Percentiles rank a stretch among this genome's conserved stretches.
Evolutionary conservation across 495 filamentous ascomycete genomes (phyloP).

Genomic region (Neurospora sp.): DNA sequence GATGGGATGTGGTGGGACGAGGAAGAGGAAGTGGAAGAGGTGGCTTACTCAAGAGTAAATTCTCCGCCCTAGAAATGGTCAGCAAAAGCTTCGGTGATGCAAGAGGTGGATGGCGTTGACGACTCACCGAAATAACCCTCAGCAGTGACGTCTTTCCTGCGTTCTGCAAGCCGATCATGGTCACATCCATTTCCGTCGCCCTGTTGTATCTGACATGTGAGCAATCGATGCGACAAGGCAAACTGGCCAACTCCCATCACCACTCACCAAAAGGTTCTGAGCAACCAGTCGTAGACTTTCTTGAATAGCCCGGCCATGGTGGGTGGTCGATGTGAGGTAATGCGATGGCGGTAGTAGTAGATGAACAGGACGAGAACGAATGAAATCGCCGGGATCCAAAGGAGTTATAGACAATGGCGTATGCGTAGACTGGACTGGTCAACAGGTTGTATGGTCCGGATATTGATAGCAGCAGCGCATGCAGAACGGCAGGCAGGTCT

Average conservation of each 20-base stretch:
- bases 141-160: constrained; percentile 94
- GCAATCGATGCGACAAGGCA: constrained; percentile 1
- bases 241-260: constrained; percentile 4
- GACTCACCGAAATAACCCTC: constrained; percentile 75
- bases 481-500: constrained; percentile 9
- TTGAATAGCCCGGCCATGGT: constrained; percentile 51
- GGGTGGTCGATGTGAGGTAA: not conserved
- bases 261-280: constrained; percentile 96
- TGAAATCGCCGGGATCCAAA: constrained; percentile 5
- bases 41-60: constrained; percentile 95
- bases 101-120: not conserved
- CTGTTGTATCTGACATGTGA: constrained; percentile 35
- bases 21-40: not conserved
- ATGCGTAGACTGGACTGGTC: not conserved
- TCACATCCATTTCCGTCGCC: constrained; percentile 99
- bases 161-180: constrained; percentile 98
- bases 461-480: not conserved
- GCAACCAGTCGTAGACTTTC: constrained; percentile 93
- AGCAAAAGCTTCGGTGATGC: not conserved
- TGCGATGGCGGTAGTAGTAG: not conserved
- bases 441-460: not conserved
- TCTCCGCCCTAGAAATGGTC: constrained; percentile 68
- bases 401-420: not conserved
- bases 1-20: not conserved
- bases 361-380: constrained; percentile 15